Conservation (phyloP, 2,329 filamentous ascomycete species). For the Davidsoniella neocaledoniae region DNA sequence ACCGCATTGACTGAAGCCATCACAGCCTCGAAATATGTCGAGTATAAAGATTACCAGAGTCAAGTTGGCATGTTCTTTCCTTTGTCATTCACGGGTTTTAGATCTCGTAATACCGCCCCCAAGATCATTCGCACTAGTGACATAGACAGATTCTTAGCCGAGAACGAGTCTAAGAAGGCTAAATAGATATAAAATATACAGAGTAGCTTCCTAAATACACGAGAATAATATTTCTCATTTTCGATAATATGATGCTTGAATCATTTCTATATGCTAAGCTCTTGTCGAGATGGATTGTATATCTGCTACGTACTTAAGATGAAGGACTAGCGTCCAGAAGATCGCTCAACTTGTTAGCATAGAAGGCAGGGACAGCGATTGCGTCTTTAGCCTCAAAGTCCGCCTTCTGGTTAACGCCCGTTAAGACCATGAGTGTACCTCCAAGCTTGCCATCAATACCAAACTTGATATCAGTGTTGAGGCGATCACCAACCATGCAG, state of each 20-base stretch:
- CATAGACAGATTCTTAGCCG: conserved; percentile 22
- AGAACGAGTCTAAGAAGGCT: conserved; percentile 11
- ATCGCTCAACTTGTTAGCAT: conserved; percentile 73
- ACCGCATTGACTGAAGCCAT: conserved; percentile 77
- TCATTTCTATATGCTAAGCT: conserved; percentile 3
- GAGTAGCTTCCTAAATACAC: no score
- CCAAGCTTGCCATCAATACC: conserved; percentile 81
- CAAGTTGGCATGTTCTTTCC: conserved; percentile 76
- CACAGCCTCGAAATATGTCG: conserved; percentile 66
- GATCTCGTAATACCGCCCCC: conserved; percentile 18
- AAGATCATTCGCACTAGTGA: conserved; percentile 36
- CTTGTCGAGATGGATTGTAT: neutral
- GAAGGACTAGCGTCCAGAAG: conserved; percentile 24
- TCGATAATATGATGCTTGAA: conserved; percentile 9
- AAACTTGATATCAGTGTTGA: conserved; percentile 94
- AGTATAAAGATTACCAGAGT: conserved; percentile 72
- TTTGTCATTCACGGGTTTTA: conserved; percentile 28
- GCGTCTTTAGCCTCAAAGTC: conserved; percentile 59
- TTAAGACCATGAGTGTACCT: conserved; percentile 79
- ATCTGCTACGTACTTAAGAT: neutral
- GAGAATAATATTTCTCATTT: neutral
- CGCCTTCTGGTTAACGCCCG: conserved; percentile 72
- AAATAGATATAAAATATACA: conserved; percentile 14
- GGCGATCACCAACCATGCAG: conserved; percentile 89
- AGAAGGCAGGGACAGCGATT: conserved; percentile 58